A percentile compares a stretch with the other conserved stretches of the same genome.
These are phyloP conservation scores for Nakazawaea sp. DNA, from an alignment of 805 yeast species.

Conservation along the genomic window DNA sequence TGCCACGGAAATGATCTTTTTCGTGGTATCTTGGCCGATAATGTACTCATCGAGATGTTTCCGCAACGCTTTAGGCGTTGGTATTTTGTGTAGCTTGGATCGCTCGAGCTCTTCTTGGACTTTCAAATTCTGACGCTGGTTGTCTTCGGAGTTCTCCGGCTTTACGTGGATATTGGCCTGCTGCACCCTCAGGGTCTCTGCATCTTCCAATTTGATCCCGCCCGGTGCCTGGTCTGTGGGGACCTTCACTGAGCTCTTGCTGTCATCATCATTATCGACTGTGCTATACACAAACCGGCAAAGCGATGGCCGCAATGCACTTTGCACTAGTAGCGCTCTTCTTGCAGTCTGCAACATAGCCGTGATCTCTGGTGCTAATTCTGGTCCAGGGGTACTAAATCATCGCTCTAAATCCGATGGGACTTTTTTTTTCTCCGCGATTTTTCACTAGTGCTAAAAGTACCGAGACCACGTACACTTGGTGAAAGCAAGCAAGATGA, in stretches of 20 bases:
- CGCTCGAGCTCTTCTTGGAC: slow-evolving; percentile 5
- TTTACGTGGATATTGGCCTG: not conserved
- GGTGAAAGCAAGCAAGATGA: no score
- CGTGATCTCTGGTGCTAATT: no score
- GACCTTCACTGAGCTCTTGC: slow-evolving; percentile 10
- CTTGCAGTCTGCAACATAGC: no score
- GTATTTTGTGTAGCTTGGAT: slow-evolving; percentile 21
- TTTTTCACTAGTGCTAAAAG: no score
- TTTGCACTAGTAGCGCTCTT: no score
- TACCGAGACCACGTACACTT: no score
- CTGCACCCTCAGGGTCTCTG: not conserved
- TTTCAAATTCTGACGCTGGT: not conserved
- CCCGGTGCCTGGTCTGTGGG: slow-evolving; percentile 3
- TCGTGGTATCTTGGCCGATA: slow-evolving; percentile 49
- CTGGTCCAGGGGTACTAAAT: no score
- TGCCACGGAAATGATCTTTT: slow-evolving; percentile 54
- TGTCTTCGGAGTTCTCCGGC: not conserved
- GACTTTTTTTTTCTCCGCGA: no score
- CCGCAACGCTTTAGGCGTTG: slow-evolving; percentile 42
- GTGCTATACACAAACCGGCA: slow-evolving; percentile 9
- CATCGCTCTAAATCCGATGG: no score
- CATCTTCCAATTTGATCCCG: not conserved
- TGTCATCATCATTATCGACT: slow-evolving; percentile 11
- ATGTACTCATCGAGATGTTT: slow-evolving; percentile 42
- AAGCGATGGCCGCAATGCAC: no score